Percentiles rank a stretch among this genome's conserved stretches.
phyloP scores from a whole-genome alignment of 2,329 filamentous ascomycete genomes.

The Trichoderma endophyticum region DNA sequence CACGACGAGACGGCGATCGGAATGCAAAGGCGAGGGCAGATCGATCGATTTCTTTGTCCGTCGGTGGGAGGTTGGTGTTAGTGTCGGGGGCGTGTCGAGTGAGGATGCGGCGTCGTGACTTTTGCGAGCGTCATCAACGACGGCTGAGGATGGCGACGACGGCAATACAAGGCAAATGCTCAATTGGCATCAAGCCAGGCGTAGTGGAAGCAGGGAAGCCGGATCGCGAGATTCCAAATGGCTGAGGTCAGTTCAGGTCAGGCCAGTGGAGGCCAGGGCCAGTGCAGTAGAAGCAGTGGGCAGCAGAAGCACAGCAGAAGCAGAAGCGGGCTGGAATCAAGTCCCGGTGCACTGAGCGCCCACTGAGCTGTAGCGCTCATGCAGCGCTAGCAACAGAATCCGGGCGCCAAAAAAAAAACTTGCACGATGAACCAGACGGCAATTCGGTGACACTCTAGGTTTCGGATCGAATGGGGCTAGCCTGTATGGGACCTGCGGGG shows the following conservation, averaged over 20 bases:
- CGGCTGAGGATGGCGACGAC: not conserved
- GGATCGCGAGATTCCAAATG: slow-evolving; percentile 11
- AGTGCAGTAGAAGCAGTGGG: no score
- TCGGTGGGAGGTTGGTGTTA: not conserved
- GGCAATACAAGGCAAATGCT: not conserved
- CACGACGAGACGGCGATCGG: not conserved
- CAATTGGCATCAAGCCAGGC: not conserved
- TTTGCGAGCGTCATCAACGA: not conserved
- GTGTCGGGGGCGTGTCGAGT: not conserved
- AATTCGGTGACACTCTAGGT: slow-evolving; percentile 10
- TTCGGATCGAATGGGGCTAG: not conserved
- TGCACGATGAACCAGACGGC: not conserved
- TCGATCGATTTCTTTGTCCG: not conserved
- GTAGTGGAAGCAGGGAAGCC: not conserved
- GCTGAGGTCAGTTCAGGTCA: not conserved
- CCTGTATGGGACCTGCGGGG: not conserved
- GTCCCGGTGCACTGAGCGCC: not conserved
- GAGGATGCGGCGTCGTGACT: not conserved
- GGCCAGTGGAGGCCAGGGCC: not conserved
- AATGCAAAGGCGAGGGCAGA: not conserved
- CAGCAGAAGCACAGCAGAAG: not conserved
- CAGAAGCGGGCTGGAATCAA: not conserved
- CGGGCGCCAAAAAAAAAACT: slow-evolving; percentile 13
- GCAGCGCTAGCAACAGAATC: not conserved
- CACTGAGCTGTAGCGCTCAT: slow-evolving; percentile 9